A percentile compares a stretch with the other conserved stretches of the same genome.
Evolutionary conservation across 257 asterid species (phyloP).

Genomic region (Buddleja alternifolia): DNA sequence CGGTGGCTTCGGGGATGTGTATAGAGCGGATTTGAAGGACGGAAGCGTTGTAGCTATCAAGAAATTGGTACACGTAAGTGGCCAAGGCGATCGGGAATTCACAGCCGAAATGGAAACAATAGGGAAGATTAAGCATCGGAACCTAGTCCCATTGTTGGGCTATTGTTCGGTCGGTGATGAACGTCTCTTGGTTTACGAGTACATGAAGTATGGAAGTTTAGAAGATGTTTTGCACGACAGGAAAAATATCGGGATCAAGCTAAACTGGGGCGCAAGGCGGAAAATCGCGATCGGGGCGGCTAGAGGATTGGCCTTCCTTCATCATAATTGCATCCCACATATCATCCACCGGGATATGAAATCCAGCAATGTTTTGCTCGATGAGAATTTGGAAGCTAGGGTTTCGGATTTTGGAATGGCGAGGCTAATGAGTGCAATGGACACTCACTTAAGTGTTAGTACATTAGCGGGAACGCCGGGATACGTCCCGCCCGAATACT

Average conservation of each 20-base stretch:
- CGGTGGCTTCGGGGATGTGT: constrained; percentile 96
- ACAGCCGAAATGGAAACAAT: constrained; percentile 98
- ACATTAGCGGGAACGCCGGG: constrained; percentile 97
- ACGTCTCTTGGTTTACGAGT: constrained; percentile 86
- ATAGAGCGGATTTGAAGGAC: constrained; percentile 81
- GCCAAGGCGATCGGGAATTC: constrained; percentile 94
- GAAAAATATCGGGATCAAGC: constrained; percentile 63
- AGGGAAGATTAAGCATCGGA: constrained; percentile 86
- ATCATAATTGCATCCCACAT: constrained; percentile 87
- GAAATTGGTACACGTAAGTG: constrained; percentile 73
- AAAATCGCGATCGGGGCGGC: constrained; percentile 91
- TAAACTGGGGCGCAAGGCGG: constrained; percentile 76
- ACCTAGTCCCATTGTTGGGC: constrained; percentile 85
- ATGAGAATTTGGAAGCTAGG: constrained; percentile 80
- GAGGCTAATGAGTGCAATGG: constrained; percentile 79
- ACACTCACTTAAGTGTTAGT: constrained; percentile 91
- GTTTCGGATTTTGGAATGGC: constrained; percentile 99
- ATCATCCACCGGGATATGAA: constrained; percentile 95
- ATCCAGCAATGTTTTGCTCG: constrained; percentile 89
- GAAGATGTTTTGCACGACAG: constrained; percentile 80
- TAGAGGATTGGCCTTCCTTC: constrained; percentile 85
- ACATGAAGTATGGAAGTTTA: constrained; percentile 88
- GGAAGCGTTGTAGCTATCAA: constrained; percentile 87
- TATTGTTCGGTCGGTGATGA: constrained; percentile 90
- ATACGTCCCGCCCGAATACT: constrained; percentile 94